phyloP scores from a whole-genome alignment of 208 protist genomes.

The Crithidia acanthocephali region DNA sequence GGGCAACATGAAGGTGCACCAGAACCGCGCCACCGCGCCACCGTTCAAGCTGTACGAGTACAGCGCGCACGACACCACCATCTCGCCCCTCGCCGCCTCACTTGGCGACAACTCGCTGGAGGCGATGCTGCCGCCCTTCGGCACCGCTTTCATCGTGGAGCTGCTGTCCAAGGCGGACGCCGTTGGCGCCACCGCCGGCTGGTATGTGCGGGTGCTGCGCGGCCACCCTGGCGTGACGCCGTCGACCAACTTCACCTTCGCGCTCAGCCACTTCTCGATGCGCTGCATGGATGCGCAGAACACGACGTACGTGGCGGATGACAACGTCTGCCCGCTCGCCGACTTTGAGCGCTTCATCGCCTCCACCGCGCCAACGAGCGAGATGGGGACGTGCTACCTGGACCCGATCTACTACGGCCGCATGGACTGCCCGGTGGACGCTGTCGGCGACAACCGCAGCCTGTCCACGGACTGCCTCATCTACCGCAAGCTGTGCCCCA shows the following conservation, averaged over 20 bases:
- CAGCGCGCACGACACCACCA: constrained; percentile 76
- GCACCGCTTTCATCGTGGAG: constrained; percentile 57
- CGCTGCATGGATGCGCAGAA: constrained; percentile 49
- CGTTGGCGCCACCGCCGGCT: constrained; percentile 1
- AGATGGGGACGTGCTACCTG: constrained; percentile 65
- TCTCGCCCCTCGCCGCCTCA: constrained; percentile 53
- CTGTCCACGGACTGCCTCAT: constrained; percentile 38
- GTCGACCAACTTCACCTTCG: constrained; percentile 42
- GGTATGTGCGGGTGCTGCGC: constrained; percentile 53
- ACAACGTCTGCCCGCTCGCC: constrained; percentile 57
- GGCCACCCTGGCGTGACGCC: constrained; percentile 56
- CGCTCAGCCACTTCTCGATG: constrained; percentile 39
- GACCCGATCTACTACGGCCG: constrained; percentile 37
- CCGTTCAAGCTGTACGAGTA: constrained; percentile 68
- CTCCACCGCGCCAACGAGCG: constrained; percentile 44
- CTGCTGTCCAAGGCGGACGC: constrained; percentile 37
- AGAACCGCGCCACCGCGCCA: constrained; percentile 22
- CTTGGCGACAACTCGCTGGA: constrained; percentile 45
- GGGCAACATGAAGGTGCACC: constrained; percentile 43
- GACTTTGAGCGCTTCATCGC: constrained; percentile 65
- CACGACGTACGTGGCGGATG: constrained; percentile 33
- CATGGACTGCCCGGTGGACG: constrained; percentile 45
- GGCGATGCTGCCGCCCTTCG: constrained; percentile 73
- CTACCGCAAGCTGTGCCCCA: constrained; percentile 52
- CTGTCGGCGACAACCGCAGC: constrained; percentile 7